phyloP scores from a whole-genome alignment of 2,329 filamentous ascomycete genomes.

The Xylariaceae sp. region DNA sequence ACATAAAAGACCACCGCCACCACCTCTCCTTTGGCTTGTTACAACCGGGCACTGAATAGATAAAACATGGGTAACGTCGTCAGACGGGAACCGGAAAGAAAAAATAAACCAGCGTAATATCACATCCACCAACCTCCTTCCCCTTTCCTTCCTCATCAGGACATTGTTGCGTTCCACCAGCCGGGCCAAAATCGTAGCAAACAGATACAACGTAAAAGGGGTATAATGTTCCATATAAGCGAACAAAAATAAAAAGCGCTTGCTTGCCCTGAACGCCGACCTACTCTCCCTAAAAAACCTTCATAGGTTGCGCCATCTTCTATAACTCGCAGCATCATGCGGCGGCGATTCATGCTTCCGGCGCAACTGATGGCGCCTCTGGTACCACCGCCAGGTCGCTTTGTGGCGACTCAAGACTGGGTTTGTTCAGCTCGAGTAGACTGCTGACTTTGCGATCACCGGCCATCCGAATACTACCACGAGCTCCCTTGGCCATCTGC shows the following conservation, averaged over 20 bases:
- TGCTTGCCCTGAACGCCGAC: conserved; percentile 30
- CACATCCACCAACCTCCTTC: conserved; percentile 23
- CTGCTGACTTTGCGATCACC: conserved; percentile 40
- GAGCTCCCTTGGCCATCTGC: conserved; percentile 59
- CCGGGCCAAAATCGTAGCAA: conserved; percentile 29
- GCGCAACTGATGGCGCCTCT: conserved; percentile 25
- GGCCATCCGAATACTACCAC: conserved; percentile 61
- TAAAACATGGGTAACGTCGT: conserved; percentile 23
- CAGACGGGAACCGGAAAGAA: conserved; percentile 19
- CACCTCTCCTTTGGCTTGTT: not conserved
- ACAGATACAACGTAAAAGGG: conserved; percentile 35
- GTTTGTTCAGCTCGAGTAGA: conserved; percentile 29
- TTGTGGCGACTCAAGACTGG: conserved; percentile 37
- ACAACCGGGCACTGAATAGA: conserved; percentile 19
- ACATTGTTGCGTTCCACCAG: conserved; percentile 28
- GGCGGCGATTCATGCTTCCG: conserved; percentile 24
- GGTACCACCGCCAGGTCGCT: conserved; percentile 31
- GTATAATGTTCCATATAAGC: conserved; percentile 34
- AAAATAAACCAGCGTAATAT: conserved; percentile 17
- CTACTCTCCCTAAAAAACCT: conserved; percentile 24
- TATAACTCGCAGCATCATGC: conserved; percentile 18
- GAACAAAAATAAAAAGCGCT: conserved; percentile 28
- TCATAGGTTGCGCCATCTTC: conserved; percentile 28
- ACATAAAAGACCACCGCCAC: not conserved
- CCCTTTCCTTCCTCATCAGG: conserved; percentile 26